These are phyloP conservation scores for Leptosphaerulina australis DNA, from an alignment of 2,329 filamentous ascomycete genomes.

Conservation along the genomic window DNA sequence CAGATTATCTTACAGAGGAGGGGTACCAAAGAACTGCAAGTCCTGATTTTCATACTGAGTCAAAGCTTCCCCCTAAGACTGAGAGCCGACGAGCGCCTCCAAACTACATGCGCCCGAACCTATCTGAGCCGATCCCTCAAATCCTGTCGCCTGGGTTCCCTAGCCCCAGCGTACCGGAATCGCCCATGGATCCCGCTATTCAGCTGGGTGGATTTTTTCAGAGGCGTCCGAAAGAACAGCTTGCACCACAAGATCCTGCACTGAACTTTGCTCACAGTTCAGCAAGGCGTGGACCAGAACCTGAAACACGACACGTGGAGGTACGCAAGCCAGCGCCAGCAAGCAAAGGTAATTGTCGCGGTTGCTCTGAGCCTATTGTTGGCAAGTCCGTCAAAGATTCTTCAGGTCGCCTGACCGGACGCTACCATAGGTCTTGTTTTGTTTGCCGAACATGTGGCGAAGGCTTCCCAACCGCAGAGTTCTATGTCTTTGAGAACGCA, in stretches of 20 bases:
- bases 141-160: constrained; percentile 29
- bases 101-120: constrained; percentile 29
- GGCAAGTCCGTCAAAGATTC: constrained; percentile 94
- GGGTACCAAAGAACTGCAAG: constrained; percentile 34
- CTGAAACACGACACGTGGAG: constrained; percentile 25
- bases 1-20: constrained; percentile 34
- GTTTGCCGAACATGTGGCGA: constrained; percentile 82
- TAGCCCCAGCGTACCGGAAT: constrained; percentile 40
- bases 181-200: constrained; percentile 50
- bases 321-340: constrained; percentile 43
- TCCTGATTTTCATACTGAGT: constrained; percentile 38
- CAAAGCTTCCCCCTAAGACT: constrained; percentile 19
- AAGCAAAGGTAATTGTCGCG: constrained; percentile 79
- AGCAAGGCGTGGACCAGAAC: constrained; percentile 19
- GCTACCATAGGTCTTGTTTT: constrained; percentile 95
- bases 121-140: constrained; percentile 29
- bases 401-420: constrained; percentile 87
- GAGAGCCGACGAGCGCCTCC: constrained; percentile 26
- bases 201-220: constrained; percentile 39
- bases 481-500: constrained; percentile 86
- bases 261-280: constrained; percentile 23
- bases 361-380: constrained; percentile 76
- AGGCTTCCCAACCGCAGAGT: constrained; percentile 84
- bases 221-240: constrained; percentile 22
- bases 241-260: constrained; percentile 22